Percentiles rank a stretch among this genome's conserved stretches.
These are phyloP conservation scores for Ambispora gerdemannii DNA, from an alignment of 192 early-diverging fungal genomes.

Conservation along the genomic window DNA sequence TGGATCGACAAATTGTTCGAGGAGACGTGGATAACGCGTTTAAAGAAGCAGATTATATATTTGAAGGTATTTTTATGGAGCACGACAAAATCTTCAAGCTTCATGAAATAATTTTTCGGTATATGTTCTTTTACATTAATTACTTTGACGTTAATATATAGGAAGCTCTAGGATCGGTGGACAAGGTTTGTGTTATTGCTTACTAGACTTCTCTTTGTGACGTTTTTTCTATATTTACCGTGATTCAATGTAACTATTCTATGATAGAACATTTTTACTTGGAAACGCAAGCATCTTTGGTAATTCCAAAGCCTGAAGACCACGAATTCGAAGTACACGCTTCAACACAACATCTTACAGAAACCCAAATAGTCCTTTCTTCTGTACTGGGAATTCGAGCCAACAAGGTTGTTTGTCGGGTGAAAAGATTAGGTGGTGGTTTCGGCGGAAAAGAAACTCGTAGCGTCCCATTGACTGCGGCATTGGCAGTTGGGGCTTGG, in stretches of 20 bases:
- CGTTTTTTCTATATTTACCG: slow-evolving; percentile 24
- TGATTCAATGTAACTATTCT: slow-evolving; percentile 48
- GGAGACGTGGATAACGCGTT: slow-evolving; percentile 65
- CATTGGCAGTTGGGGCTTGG: slow-evolving; percentile 66
- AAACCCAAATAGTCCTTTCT: slow-evolving; percentile 67
- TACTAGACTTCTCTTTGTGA: background rate
- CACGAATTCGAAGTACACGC: slow-evolving; percentile 79
- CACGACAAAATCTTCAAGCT: background rate
- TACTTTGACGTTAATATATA: background rate
- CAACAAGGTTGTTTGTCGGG: slow-evolving; percentile 68
- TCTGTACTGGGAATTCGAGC: slow-evolving; percentile 68
- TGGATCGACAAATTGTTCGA: slow-evolving; percentile 49
- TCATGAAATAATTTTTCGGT: background rate
- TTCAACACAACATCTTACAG: slow-evolving; percentile 75
- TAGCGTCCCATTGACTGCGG: slow-evolving; percentile 60
- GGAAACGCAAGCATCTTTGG: slow-evolving; percentile 69
- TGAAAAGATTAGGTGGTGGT: slow-evolving; percentile 85
- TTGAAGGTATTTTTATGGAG: slow-evolving; percentile 49
- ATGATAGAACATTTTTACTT: slow-evolving; percentile 88
- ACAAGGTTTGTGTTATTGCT: slow-evolving; percentile 13
- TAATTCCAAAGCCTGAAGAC: slow-evolving; percentile 71
- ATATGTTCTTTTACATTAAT: background rate
- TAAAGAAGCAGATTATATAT: slow-evolving; percentile 45
- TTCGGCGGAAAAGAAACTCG: slow-evolving; percentile 81
- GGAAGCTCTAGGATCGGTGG: slow-evolving; percentile 24